These are phyloP conservation scores for Phialophora expanda DNA, from an alignment of 2,329 filamentous ascomycete species.

Conservation along the genomic window DNA sequence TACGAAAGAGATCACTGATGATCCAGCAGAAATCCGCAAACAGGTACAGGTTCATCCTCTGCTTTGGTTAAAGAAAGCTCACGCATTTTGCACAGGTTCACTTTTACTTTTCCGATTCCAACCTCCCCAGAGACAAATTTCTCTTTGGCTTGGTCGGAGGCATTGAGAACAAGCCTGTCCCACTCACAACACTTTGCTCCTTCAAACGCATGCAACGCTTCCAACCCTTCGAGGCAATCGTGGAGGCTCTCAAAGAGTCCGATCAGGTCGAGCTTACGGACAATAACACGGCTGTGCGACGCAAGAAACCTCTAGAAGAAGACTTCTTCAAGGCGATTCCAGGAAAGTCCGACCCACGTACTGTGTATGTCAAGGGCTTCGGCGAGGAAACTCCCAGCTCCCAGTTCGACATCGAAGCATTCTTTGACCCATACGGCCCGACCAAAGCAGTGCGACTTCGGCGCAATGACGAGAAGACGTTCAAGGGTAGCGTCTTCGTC, in stretches of 20 bases:
- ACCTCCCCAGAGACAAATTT: constrained; percentile 86
- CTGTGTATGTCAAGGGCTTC: constrained; percentile 93
- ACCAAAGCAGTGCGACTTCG: constrained; percentile 86
- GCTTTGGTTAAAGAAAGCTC: neutral
- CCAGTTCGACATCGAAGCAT: constrained; percentile 92
- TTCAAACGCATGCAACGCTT: constrained; percentile 98
- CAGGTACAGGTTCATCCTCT: constrained; percentile 61
- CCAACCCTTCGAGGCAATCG: constrained; percentile 81
- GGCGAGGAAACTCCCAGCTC: constrained; percentile 80
- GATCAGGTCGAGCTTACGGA: constrained; percentile 74
- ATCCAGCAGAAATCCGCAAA: constrained; percentile 79
- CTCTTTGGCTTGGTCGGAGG: constrained; percentile 80
- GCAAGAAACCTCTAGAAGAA: constrained; percentile 71
- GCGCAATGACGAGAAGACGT: constrained; percentile 71
- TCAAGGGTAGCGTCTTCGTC: constrained; percentile 97
- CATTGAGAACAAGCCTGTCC: constrained; percentile 78
- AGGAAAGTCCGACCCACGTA: constrained; percentile 68
- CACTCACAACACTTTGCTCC: constrained; percentile 75
- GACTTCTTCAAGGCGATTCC: constrained; percentile 59
- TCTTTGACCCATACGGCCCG: constrained; percentile 80
- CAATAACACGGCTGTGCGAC: constrained; percentile 72
- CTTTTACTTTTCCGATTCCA: constrained; percentile 94
- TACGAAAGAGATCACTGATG: constrained; percentile 70
- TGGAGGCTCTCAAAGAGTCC: constrained; percentile 81
- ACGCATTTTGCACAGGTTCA: constrained; percentile 67